Evolutionary conservation across 2,329 filamentous ascomycete genomes (phyloP), one percentile per base, ranked within the genome.

Genomic region (Sclerotinia sclerotiorum): DNA sequence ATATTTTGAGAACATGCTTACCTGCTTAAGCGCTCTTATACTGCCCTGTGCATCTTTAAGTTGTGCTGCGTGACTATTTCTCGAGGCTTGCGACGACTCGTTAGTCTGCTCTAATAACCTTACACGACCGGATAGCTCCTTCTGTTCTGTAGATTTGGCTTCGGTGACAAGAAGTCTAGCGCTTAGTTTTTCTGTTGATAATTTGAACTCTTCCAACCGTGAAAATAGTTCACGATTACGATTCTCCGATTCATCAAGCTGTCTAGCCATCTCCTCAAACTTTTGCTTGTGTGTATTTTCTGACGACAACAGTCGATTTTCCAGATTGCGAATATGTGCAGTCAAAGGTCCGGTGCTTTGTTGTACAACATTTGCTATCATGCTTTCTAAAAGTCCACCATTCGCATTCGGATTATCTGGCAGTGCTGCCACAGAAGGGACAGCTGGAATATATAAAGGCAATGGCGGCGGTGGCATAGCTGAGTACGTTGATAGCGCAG

Each of bases 301-400:
- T 2, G 56, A 67, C 13, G n/a, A 24, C 21, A 52, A 2, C 4
- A 67, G n/a, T n/a, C 56, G 65, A 13, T 1, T 39, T 17, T 67
- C 44, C 15, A 67, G 17, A 39, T 32, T 32, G 13, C 35, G 17
- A 19, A 67, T 44, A 49, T 67, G 65, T 24, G 32, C 48, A 52
- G 32, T 29, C 27, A 67, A 46, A 6, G 35, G 42, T 2, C 49
- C 65, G 1, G 24, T 51, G 3, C 32, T 67, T 35, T 52, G 46
- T 7, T 52, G 46, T 46, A 67, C 32, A n/a, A 35, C 65, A 32
- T 54, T 62, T 49, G 56, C 56, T 21, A 67, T 62, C 44, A 67
- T 62, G 8, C 21, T 46, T 24, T 67, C 65, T 29, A 67, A 13
- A 27, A 67, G 49, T 3, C 65, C 56, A n/a, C 65, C 65, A 62